Evolutionary conservation across 2,329 filamentous ascomycete species (phyloP), one percentile per base, ranked within the genome.

Genomic region (Sarocladium oryzae): DNA sequence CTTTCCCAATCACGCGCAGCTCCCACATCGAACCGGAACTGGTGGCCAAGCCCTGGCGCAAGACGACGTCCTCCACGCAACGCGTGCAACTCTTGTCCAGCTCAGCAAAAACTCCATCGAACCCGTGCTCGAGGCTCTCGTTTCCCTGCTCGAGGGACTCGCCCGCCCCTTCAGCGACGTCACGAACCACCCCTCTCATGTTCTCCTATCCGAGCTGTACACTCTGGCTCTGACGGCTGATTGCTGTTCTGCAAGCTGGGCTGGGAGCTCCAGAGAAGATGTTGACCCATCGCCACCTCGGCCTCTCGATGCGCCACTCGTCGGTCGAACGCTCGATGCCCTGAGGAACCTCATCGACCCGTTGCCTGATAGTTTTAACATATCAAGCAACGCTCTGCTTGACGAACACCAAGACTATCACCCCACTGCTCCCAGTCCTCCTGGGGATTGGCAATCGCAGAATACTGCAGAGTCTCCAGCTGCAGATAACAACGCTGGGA

Each of bases 141-240:
- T 85, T 18, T 67, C 71, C 35, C 66, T 84, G 5, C 71, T 85
- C 41, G 79, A 84, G 61, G 79, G 82, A 33, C 70, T 85, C 35
- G 68, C 71, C 24, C 75, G 75, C 48, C 76, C 79, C 3, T 81
- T 80, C 60, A 74, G 73, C 54, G 66, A 60, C 46, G 67, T 79
- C 51, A 65, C 73, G 41, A 66, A 69, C 20, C 81, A 83, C 57
- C 81, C 82, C 2, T 68, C 73, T 33, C 79, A 84, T 60, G 72
- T 86, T 49, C 67, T 85, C 28, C 72, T 80, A 43, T 85, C 84
- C 16, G 82, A 86, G 62, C 69, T 82, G 45, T 86, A 83, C 58
- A 69, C 85, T n/a, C 65, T 86, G 48, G 74, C 78, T 45, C 69
- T 86, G 37, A 72, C 82, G 32, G 79, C 82, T 60, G 82, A 86